Base-by-base conservation (phyloP, 371 early-diverging fungal genomes). In the Rhizopus arrhizus region DNA sequence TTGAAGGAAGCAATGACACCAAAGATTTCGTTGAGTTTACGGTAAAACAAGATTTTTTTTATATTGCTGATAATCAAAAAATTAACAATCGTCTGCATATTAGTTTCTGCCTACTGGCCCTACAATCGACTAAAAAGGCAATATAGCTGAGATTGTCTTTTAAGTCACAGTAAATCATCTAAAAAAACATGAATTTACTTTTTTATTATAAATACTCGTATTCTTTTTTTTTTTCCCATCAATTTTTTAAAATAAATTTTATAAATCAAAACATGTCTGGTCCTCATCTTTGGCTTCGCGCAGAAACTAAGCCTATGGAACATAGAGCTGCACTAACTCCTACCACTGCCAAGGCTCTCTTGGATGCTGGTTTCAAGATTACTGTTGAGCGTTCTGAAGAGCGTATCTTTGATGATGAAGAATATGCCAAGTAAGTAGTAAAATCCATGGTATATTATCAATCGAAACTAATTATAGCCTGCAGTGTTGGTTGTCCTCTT, bases 271-370 rank as follows among this genome's bases (percentile, higher is more conserved):
- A 36, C 34, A 47, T 5, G 35, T 13, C 40, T 54, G 47, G 58
- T 58, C 81, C 81, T 79, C 94, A 97, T 71, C 88, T 97, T 58
- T 96, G 96, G 96, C 89, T 98, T 56, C 90, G 98, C 68, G 94
- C 95, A 53, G 98, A 98, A 78, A 94, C 95, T 64, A 98, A 98
- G 89, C 89, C 91, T 50, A 90, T 93, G 82, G 98, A 98, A 84
- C 92, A 93, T 74, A 87, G 98, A 58, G 91, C 95, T 53, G 95
- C 95, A 35, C 82, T 98, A 65, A 94, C 98, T 16, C 98, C 98
- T 40, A 75, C 83, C 38, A 88, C 86, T 48, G 87, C 88, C 79
- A 87, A 90, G 76, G 81, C 68, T 38, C 81, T 94, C 16, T 74
- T 96, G 59, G 85, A 85, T 54, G 78, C 84, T 56, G 92, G 92